Evolutionary conservation across 208 protist species (phyloP).

Genomic region (Crithidia mellificae): DNA sequence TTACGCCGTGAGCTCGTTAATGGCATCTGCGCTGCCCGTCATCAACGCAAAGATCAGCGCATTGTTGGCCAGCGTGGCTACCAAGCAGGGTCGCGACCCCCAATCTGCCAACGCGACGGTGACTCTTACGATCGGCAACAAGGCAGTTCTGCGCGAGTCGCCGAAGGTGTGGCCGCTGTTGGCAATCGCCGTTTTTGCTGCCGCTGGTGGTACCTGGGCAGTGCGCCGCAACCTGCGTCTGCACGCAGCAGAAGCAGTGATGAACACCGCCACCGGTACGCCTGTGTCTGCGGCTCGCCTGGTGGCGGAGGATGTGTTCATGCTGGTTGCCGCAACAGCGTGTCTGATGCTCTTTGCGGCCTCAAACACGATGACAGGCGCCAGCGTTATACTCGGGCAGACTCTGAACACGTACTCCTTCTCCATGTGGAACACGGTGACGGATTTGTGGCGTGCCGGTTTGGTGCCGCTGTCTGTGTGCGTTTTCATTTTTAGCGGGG

Average conservation of each 20-base stretch:
- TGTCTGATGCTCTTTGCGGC: conserved; percentile 44
- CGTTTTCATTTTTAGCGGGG: conserved; percentile 92
- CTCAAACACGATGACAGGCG: conserved; percentile 63
- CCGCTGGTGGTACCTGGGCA: conserved; percentile 3
- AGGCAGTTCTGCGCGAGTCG: not conserved
- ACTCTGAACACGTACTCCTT: conserved; percentile 76
- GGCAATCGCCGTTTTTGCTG: not conserved
- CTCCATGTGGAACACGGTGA: conserved; percentile 74
- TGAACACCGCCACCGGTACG: conserved; percentile 8
- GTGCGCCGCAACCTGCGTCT: conserved; percentile 18
- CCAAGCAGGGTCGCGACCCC: not conserved
- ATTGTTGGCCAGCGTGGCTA: not conserved
- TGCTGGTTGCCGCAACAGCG: conserved; percentile 30
- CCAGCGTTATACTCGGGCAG: conserved; percentile 46
- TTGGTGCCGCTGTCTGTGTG: conserved; percentile 82
- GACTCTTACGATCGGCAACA: conserved; percentile 15
- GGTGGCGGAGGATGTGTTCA: conserved; percentile 47
- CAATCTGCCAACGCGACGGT: not conserved
- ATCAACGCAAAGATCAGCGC: conserved; percentile 18
- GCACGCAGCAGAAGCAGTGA: conserved; percentile 25
- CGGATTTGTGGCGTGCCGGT: conserved; percentile 85
- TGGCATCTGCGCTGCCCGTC: not conserved
- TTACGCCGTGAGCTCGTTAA: too few relatives aligned
- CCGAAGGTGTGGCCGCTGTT: conserved; percentile 12
- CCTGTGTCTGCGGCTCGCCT: conserved; percentile 31